Base-by-base conservation (phyloP, 75 land plant species). In the Pinus taeda region DNA sequence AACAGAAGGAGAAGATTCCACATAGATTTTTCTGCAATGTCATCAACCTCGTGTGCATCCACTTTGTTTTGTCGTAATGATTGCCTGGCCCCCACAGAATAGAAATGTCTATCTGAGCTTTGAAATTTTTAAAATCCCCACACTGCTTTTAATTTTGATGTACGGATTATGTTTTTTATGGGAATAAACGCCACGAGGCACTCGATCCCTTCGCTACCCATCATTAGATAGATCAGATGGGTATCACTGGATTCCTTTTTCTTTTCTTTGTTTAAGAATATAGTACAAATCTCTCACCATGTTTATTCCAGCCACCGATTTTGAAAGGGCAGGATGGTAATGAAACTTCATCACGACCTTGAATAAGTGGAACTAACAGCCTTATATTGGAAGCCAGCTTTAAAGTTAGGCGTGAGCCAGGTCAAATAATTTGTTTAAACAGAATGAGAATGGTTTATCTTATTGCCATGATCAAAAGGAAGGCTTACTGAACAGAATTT, bases 41-140 rank as follows among this genome's bases (percentile, higher is more conserved):
- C 72, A 69, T 69, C 12, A 39, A 42, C 55, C 22, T 69, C 72
- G 72, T 69, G 72, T 69, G n/a, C 36, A 69, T 69, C 72, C 72
- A 69, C 72, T 69, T 69, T 69, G 49, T 69, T 45, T 42, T 69
- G 72, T 69, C 72, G 49, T 69, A 42, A 69, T 69, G 72, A 69
- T 69, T n/a, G 42, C 53, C 11, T 17, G 6, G 55, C 0, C 69
- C 18, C 39, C 69, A 65, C 36, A 6, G 42, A 65, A 69, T 69
- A 45, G 9, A 30, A 37, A 15, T 7, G 39, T 21, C 42, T 21
- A 37, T 30, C 39, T 69, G 33, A 69, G 53, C 72, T 69, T 69
- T 69, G 72, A 69, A 69, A 42, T 69, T 53, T 69, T 69, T 67
- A n/a, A 39, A 37, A 69, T 45, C 12, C 55, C 6, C 6, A 9